These are phyloP conservation scores for Oropetium thomaeum DNA, from an alignment of 176 grass and related monocot genomes.

Conservation along the genomic window DNA sequence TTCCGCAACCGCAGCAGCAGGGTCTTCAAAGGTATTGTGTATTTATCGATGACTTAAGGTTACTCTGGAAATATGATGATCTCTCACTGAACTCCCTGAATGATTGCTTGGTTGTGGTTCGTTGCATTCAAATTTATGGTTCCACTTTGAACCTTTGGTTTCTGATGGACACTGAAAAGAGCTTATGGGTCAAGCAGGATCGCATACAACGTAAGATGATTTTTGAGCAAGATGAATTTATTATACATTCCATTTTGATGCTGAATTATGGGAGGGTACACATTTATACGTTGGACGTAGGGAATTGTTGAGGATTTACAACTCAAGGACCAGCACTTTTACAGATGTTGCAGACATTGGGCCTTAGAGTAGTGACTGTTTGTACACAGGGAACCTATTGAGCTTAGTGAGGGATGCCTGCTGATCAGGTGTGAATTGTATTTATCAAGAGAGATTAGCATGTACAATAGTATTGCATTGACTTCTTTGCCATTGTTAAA, in stretches of 20 bases:
- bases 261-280: not conserved
- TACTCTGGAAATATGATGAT: no score
- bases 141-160: not conserved
- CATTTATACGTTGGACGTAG: not conserved
- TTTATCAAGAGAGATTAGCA: no score
- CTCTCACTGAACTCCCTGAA: not conserved
- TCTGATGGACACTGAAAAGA: not conserved
- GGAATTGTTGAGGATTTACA: not conserved
- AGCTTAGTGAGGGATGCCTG: not conserved
- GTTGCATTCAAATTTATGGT: no score
- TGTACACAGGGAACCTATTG: not conserved
- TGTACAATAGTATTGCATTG: no score
- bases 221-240: not conserved
- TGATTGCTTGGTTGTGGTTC: not conserved
- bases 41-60: no score
- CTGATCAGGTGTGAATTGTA: not conserved
- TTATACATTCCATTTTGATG: not conserved
- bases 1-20: no score
- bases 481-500: no score
- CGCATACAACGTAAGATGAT: not conserved
- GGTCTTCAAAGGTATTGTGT: no score
- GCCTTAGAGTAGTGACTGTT: no score
- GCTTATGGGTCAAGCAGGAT: not conserved
- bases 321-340: not conserved
- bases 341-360: not conserved